These are phyloP conservation scores for Plasmopara viticola DNA, from an alignment of 352 stramenopile genomes.

Conservation along the genomic window DNA sequence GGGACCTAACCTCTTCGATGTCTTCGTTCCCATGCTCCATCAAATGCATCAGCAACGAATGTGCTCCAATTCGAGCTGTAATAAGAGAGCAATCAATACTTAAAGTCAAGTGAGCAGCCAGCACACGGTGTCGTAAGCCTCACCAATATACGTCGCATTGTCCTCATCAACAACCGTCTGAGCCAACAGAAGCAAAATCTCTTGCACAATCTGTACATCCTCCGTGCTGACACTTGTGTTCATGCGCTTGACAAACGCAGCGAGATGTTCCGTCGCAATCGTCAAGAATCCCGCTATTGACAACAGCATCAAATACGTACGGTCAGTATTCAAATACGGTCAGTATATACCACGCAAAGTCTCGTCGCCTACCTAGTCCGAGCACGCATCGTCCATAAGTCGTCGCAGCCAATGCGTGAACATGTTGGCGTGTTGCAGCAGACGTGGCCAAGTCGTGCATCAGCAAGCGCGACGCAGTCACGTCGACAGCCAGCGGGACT, in stretches of 20 bases:
- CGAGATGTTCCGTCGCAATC: slow-evolving; percentile 37
- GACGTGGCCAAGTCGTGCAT: slow-evolving; percentile 19
- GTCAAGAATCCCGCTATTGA: slow-evolving; percentile 61
- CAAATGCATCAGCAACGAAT: slow-evolving; percentile 58
- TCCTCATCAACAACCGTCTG: slow-evolving; percentile 67
- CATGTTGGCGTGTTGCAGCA: slow-evolving; percentile 13
- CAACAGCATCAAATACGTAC: slow-evolving; percentile 1
- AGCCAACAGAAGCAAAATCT: slow-evolving; percentile 37
- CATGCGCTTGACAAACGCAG: slow-evolving; percentile 31
- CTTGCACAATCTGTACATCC: slow-evolving; percentile 30
- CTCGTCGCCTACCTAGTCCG: slow-evolving; percentile 42
- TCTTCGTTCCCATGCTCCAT: slow-evolving; percentile 74
- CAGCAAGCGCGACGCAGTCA: slow-evolving; percentile 23
- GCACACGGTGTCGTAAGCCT: slow-evolving; percentile 7
- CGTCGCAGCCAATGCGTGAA: slow-evolving; percentile 22
- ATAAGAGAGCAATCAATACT: neutral
- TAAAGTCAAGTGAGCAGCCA: neutral
- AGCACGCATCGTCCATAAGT: slow-evolving; percentile 72
- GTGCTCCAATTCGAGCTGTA: slow-evolving; percentile 55
- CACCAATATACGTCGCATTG: slow-evolving; percentile 72
- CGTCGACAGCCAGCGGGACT: slow-evolving; percentile 23
- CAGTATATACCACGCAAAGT: neutral
- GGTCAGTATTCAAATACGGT: slow-evolving; percentile 3
- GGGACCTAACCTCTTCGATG: slow-evolving; percentile 53
- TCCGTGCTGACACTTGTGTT: slow-evolving; percentile 18